phyloP scores from a whole-genome alignment of 305 asterid genomes.

The Petunia hybrid region DNA sequence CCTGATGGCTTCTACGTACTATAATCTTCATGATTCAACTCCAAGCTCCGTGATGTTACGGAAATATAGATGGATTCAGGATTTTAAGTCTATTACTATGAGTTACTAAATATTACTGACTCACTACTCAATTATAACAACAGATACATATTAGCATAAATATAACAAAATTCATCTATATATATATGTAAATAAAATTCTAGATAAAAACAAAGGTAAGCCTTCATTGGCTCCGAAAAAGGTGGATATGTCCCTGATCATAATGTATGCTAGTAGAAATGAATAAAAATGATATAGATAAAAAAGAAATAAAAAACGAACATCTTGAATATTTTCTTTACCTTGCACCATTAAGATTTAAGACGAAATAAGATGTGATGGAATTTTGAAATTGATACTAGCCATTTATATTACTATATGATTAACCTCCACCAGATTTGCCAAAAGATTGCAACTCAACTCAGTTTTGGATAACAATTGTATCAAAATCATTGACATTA shows the following conservation, averaged over 20 bases:
- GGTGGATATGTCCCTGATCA: not conserved
- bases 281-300: not conserved
- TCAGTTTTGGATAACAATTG: not conserved
- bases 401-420: not conserved
- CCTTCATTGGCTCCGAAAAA: not conserved
- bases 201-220: not conserved
- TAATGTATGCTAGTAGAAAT: not conserved
- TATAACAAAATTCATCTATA: not conserved
- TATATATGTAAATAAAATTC: not conserved
- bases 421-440: too few species aligned
- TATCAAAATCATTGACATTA: slow-evolving; percentile 9
- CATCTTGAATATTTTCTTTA: not conserved
- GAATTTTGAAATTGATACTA: not conserved
- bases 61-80: not conserved
- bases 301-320: not conserved
- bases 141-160: not conserved
- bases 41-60: not conserved
- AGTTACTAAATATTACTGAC: not conserved
- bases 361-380: not conserved
- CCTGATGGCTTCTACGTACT: too few species aligned
- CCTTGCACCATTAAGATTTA: not conserved
- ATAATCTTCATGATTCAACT: not conserved
- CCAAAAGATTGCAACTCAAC: not conserved
- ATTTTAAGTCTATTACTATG: too few species aligned
- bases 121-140: not conserved